A percentile compares a stretch with the other conserved stretches of the same genome.
Evolutionary conservation across 495 filamentous ascomycete species (phyloP).

Genomic region (Penicillium diatomitis): DNA sequence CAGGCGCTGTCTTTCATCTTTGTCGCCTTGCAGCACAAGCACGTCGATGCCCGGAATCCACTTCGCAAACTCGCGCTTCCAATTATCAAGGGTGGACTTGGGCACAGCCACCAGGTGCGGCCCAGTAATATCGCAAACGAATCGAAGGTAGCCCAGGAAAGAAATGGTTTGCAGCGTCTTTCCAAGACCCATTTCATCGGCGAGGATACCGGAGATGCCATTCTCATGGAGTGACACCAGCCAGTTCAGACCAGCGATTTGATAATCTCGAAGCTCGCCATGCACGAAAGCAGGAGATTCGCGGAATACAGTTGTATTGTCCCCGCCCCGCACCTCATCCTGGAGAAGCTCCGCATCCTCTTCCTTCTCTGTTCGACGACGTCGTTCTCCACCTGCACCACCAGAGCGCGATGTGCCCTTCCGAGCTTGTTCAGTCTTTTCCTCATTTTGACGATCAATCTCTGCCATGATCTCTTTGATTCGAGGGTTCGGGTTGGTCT

Average conservation of each 20-base stretch:
- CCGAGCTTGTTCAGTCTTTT: constrained; percentile 56
- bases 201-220: constrained; percentile 94
- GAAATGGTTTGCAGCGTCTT: constrained; percentile 86
- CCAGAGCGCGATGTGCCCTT: constrained; percentile 70
- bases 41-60: constrained; percentile 97
- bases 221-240: constrained; percentile 98
- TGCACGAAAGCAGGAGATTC: constrained; percentile 86
- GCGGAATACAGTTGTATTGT: constrained; percentile 80
- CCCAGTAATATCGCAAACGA: constrained; percentile 75
- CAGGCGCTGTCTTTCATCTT: constrained; percentile 81
- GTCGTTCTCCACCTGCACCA: constrained; percentile 71
- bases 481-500: constrained; percentile 85
- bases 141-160: constrained; percentile 92
- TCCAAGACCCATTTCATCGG: constrained; percentile 95
- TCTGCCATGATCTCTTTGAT: constrained; percentile 87
- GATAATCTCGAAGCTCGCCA: constrained; percentile 90
- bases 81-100: constrained; percentile 97
- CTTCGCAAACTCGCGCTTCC: constrained; percentile 84
- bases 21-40: constrained; percentile 87
- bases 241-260: constrained; percentile 92
- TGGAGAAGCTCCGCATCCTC: constrained; percentile 93
- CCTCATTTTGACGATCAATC: constrained; percentile 85
- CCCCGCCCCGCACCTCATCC: constrained; percentile 80
- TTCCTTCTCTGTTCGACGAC: constrained; percentile 89
- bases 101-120: constrained; percentile 94